Conservation (phyloP, 2,329 filamentous ascomycete species). For the Aspergillus sp. region DNA sequence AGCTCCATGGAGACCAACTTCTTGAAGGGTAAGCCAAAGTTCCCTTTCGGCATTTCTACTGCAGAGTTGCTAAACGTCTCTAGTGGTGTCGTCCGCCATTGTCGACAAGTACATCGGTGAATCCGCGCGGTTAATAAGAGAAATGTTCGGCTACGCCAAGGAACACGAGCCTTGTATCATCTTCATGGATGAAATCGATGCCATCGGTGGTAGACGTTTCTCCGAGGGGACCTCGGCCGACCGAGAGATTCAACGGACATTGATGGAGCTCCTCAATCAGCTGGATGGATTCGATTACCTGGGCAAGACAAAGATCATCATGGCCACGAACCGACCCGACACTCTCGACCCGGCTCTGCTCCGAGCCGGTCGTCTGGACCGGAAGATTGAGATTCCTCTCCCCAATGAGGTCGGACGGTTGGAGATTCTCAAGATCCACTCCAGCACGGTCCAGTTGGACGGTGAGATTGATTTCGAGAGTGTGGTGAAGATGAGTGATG, state of each 20-base stretch:
- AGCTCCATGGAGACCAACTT: constrained; percentile 98
- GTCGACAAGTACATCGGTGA: constrained; percentile 99
- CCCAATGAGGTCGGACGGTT: constrained; percentile 95
- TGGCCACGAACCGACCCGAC: constrained; percentile 96
- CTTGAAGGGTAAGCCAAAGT: constrained; percentile 69
- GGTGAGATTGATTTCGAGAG: constrained; percentile 98
- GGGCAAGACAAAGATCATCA: constrained; percentile 99
- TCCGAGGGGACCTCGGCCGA: constrained; percentile 97
- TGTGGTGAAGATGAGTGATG: constrained; percentile 99
- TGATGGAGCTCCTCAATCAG: constrained; percentile 99
- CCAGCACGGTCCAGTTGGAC: constrained; percentile 79
- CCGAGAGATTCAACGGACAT: constrained; percentile 94
- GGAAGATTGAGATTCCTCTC: constrained; percentile 96
- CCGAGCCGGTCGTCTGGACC: constrained; percentile 87
- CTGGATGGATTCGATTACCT: constrained; percentile 99
- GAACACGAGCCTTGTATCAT: constrained; percentile 99
- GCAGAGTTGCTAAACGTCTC: constrained; percentile 7
- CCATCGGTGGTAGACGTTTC: constrained; percentile 94
- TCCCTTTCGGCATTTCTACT: background rate
- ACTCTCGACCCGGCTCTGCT: constrained; percentile 91
- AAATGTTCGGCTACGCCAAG: constrained; percentile 99
- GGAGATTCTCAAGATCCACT: constrained; percentile 98
- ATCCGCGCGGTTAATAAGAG: constrained; percentile 91
- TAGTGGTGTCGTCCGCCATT: constrained; percentile 96
- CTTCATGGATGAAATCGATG: constrained; percentile 99